Conservation (phyloP, 352 stramenopile genomes). For the Phytophthora macrochlamydospora region DNA sequence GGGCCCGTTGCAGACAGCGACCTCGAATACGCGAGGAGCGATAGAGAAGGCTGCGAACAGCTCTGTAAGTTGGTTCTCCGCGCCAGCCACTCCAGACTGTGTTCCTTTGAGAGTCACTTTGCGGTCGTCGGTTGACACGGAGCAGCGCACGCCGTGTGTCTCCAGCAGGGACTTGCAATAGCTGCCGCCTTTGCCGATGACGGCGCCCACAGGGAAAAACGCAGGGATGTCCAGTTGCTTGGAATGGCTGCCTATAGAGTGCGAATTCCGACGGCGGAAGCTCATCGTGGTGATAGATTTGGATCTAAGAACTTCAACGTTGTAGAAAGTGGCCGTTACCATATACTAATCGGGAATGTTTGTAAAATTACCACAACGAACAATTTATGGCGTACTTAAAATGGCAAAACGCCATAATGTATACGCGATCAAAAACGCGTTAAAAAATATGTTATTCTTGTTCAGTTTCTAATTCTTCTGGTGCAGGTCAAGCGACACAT, state of each 20-base stretch:
- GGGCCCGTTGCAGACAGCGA: slow-evolving; percentile 28
- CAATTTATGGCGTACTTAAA: too few species aligned
- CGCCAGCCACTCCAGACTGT: slow-evolving; percentile 8
- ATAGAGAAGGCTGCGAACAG: slow-evolving; percentile 32
- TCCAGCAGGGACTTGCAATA: slow-evolving; percentile 36
- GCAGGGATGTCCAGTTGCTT: slow-evolving; percentile 38
- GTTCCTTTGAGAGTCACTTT: slow-evolving; percentile 36
- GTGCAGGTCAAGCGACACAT: slow-evolving; percentile 21
- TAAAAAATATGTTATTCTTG: neutral
- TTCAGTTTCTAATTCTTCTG: slow-evolving; percentile 25
- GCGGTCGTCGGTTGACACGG: slow-evolving; percentile 27
- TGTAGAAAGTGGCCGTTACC: neutral
- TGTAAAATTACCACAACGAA: too few species aligned
- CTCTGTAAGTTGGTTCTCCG: slow-evolving; percentile 26
- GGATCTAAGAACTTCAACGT: neutral
- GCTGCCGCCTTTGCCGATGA: slow-evolving; percentile 49
- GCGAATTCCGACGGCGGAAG: neutral
- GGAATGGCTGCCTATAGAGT: slow-evolving; percentile 2
- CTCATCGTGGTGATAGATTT: slow-evolving; percentile 12
- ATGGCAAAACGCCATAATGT: too few species aligned
- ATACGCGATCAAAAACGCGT: neutral
- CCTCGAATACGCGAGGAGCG: slow-evolving; percentile 26
- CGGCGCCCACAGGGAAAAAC: slow-evolving; percentile 39
- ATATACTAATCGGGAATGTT: too few species aligned
- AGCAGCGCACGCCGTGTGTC: slow-evolving; percentile 34